Conservation (phyloP, 2,329 filamentous ascomycete genomes). For the Atkinsonella texensis region DNA sequence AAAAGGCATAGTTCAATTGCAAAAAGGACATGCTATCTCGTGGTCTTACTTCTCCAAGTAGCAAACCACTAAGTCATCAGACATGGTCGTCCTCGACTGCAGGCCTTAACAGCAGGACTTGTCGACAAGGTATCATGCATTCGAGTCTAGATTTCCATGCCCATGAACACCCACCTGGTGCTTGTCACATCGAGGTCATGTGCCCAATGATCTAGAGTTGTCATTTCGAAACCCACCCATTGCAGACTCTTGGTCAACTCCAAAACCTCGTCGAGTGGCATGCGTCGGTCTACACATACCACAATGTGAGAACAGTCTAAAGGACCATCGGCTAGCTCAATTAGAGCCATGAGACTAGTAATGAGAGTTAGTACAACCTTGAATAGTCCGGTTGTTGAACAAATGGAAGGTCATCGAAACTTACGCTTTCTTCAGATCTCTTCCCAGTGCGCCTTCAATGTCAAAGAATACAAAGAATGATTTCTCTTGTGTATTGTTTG, state of each 20-base stretch:
- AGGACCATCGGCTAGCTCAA: constrained; percentile 71
- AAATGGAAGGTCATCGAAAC: constrained; percentile 20
- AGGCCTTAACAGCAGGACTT: not conserved
- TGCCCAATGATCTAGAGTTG: constrained; percentile 67
- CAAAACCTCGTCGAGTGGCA: constrained; percentile 49
- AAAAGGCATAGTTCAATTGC: not conserved
- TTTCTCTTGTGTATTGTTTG: constrained; percentile 56
- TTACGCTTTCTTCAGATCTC: constrained; percentile 80
- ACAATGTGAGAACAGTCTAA: constrained; percentile 69
- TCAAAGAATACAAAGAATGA: constrained; percentile 86
- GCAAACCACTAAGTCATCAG: too few species aligned
- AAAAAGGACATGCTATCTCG: not conserved
- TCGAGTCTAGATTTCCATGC: constrained; percentile 61
- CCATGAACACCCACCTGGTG: constrained; percentile 72
- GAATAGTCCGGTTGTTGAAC: not conserved
- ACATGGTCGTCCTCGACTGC: too few species aligned
- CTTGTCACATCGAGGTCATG: constrained; percentile 55
- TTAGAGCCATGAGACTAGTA: constrained; percentile 69
- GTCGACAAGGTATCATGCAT: not conserved
- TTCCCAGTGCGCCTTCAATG: constrained; percentile 49
- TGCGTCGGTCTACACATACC: constrained; percentile 65
- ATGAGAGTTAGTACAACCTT: constrained; percentile 3
- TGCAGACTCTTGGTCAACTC: constrained; percentile 70
- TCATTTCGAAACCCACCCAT: constrained; percentile 85
- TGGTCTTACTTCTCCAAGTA: too few species aligned